These are phyloP conservation scores for Acanthamoeba divionensis DNA, from an alignment of 208 protist species.

Conservation along the genomic window DNA sequence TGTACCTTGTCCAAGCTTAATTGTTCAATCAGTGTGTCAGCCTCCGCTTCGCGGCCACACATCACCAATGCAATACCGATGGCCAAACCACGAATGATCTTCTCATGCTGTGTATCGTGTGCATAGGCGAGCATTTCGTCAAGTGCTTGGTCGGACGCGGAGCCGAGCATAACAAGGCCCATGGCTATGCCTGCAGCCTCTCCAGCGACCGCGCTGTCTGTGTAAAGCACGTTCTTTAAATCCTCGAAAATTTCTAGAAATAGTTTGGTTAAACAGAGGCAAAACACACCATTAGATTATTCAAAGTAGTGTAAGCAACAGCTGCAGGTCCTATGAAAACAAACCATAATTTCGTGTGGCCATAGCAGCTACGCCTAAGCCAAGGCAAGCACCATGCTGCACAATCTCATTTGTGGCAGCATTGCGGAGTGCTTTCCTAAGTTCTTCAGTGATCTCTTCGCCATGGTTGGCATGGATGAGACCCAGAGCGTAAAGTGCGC, in stretches of 20 bases:
- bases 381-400: slow-evolving; percentile 96
- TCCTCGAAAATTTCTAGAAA: slow-evolving; percentile 90
- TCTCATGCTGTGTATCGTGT: slow-evolving; percentile 98
- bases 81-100: slow-evolving; percentile 96
- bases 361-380: slow-evolving; percentile 86
- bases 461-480: slow-evolving; percentile 95
- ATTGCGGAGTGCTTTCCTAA: slow-evolving; percentile 73
- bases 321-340: background rate
- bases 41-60: slow-evolving; percentile 94
- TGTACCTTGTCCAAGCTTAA: slow-evolving; percentile 84
- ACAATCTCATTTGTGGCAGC: slow-evolving; percentile 86
- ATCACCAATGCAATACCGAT: slow-evolving; percentile 95
- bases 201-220: slow-evolving; percentile 94
- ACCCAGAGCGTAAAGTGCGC: slow-evolving; percentile 96
- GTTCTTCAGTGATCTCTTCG: slow-evolving; percentile 83
- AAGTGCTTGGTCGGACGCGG: slow-evolving; percentile 79
- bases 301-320: background rate
- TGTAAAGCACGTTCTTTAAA: slow-evolving; percentile 91
- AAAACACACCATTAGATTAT: background rate
- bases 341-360: slow-evolving; percentile 61
- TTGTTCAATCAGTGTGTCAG: slow-evolving; percentile 90
- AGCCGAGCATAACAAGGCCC: slow-evolving; percentile 97
- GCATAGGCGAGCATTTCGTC: slow-evolving; percentile 89
- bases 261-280: background rate
- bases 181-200: slow-evolving; percentile 97